Base-by-base conservation (phyloP, 2,329 filamentous ascomycete genomes). In the Pleoardoris graminearum region DNA sequence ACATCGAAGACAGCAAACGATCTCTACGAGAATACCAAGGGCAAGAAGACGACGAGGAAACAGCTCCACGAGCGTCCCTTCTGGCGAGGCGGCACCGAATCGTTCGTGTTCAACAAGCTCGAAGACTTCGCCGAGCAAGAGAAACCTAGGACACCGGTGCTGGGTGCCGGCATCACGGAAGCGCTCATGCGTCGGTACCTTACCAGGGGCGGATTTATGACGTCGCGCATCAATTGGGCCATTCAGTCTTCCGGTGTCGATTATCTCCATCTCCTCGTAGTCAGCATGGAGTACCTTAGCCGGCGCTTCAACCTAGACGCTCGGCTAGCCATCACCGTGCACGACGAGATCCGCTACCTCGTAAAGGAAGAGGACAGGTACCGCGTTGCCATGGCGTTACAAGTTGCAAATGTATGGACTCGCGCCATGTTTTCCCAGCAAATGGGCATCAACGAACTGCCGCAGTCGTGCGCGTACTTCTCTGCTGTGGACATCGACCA, bases 121-220 rank as follows among this genome's bases (percentile, higher is more conserved):
- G 95, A 99, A 76, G 91, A 97, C 63, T 99, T 99, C 74, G 94
- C 95, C 3, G 91, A 97, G 69, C 93, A 97, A 69, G 91, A 97
- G 66, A 80, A 85, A 30, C 93, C 94, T 8, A 85, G 90, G 3
- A 99, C 94, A 0, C 94, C 94, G 0, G 92, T 97, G 0, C 82
- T 99, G 3, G 94, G 91, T 3, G 94, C 94, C 8, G 93, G 92
- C 14, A 99, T 99, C 61, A 99, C 94, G 0, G 91, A 99, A 76
- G 94, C 95, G 0, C 78, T 99, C 17, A 95, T 96, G 87, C 82
- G 87, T 48, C 86, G 90, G 14, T 96, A 88, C 68, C 86, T 99
- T 64, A 90, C 83, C 73, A 94, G 90, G 68, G 91, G 92, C 30
- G 90, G 88, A 19, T 99, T 96, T 76, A 87, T 99, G 77, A 97